Base-by-base conservation (phyloP, 2,329 filamentous ascomycete species). In the Paecilomyces sp. region DNA sequence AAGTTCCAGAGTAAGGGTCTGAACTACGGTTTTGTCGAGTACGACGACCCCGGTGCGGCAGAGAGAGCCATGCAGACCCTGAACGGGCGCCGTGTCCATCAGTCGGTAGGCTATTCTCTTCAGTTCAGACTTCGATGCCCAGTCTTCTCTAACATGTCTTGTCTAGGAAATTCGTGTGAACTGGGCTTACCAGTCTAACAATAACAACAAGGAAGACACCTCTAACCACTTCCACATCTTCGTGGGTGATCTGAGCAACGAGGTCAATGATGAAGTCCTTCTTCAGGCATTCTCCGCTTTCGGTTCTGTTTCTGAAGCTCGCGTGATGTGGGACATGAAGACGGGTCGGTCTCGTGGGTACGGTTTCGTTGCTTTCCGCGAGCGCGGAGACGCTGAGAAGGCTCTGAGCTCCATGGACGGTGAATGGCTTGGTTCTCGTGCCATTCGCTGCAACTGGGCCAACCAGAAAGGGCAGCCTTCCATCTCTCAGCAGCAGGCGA, bases 311-410 rank as follows among this genome's bases (percentile, higher is more conserved):
- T 99, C 94, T 2, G 94, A 99, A 77, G 94, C 94, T 61, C 92
- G 94, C 70, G 94, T 99, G 65, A 99, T 99, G 94, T 99, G 94
- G 94, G 94, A 99, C 76, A 99, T 99, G 94, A 99, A 99, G 84
- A 99, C 94, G 36, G 94, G 94, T 66, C 88, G 94, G 64, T 97
- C 94, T 66, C 90, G 94, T 73, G 94, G 94, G 62, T 99, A 99
- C 72, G 94, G 94, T 12, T 99, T 99, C 72, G 93, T 97, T 67
- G 94, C 94, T 56, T 99, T 96, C 84, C 90, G 93, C 63, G 94
- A 99, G 64, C 91, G 93, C 64, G 80, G 85, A 36, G 94, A 99
- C 71, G 94, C 94, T 30, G 94, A 99, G 76, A 96, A 97, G 79
- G 93, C 94, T 1, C 78, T 99, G 70, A 96, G 89, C 79, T 92